Conservation (phyloP, 495 filamentous ascomycete species). For the Platismatia glauca region DNA sequence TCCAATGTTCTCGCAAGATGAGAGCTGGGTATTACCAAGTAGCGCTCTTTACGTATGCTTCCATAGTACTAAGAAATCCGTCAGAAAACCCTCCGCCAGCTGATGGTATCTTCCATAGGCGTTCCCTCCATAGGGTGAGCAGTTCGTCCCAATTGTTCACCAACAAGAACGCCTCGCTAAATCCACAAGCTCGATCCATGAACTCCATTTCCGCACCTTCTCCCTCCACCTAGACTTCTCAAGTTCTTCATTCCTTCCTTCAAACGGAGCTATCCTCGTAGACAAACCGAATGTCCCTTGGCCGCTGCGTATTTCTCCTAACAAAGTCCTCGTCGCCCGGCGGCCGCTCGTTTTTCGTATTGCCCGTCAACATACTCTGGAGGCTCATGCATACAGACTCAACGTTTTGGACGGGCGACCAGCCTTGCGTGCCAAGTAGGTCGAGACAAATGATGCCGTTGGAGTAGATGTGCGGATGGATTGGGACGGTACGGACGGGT, state of each 20-base stretch:
- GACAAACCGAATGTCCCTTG: constrained; percentile 76
- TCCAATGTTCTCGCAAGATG: not conserved
- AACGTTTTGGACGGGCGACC: constrained; percentile 94
- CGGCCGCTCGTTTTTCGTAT: constrained; percentile 79
- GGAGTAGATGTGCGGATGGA: constrained; percentile 95
- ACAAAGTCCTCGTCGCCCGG: constrained; percentile 84
- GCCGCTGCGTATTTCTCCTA: constrained; percentile 61
- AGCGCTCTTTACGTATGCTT: not conserved
- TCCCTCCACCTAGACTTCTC: not conserved
- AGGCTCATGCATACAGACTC: constrained; percentile 96
- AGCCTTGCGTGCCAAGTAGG: constrained; percentile 76
- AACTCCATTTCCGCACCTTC: not conserved
- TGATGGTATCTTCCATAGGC: not conserved
- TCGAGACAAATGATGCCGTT: constrained; percentile 98
- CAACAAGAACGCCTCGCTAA: not conserved
- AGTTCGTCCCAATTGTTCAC: not conserved
- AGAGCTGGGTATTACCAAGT: not conserved
- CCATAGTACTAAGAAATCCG: not conserved
- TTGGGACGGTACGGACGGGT: constrained; percentile 64
- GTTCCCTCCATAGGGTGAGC: not conserved
- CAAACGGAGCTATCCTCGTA: constrained; percentile 81
- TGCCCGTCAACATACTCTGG: constrained; percentile 95
- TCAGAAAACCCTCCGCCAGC: not conserved
- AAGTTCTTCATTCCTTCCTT: constrained; percentile 12
- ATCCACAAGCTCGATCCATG: not conserved